phyloP scores from a whole-genome alignment of 23 red algal genomes.

The Rhodosorus marinus region DNA sequence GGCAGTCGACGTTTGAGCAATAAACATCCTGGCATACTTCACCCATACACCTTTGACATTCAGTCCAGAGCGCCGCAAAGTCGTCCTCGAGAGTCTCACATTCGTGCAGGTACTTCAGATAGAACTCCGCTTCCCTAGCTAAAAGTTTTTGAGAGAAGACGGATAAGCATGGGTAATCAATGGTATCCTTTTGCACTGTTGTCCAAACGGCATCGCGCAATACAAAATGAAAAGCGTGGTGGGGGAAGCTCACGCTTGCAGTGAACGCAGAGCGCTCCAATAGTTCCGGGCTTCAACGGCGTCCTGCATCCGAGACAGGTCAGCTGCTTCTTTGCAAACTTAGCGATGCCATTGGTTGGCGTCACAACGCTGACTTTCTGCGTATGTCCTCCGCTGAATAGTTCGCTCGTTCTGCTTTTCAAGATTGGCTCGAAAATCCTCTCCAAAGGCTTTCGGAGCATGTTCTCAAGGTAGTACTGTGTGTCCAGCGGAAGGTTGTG shows the following conservation, averaged over 20 bases:
- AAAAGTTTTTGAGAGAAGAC: too few species aligned
- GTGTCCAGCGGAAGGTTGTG: constrained; percentile 83
- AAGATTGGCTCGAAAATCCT: constrained; percentile 87
- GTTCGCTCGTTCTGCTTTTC: constrained; percentile 8
- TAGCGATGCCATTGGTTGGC: constrained; percentile 58
- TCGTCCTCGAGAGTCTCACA: constrained; percentile 23
- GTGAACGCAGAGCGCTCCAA: constrained; percentile 53
- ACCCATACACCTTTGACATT: constrained; percentile 98
- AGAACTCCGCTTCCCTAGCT: constrained; percentile 31
- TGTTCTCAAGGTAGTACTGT: constrained; percentile 92
- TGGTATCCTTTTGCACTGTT: too few species aligned
- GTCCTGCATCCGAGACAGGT: constrained; percentile 80
- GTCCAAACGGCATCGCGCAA: too few species aligned
- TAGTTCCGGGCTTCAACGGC: constrained; percentile 15
- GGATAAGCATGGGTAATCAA: too few species aligned
- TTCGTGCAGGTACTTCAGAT: constrained; percentile 21
- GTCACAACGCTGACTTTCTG: constrained; percentile 57
- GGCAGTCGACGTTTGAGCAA: constrained; percentile 97
- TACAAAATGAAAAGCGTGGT: too few species aligned
- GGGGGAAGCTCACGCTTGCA: too few species aligned
- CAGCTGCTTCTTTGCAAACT: constrained; percentile 46
- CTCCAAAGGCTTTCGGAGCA: constrained; percentile 93
- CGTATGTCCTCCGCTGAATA: constrained; percentile 90
- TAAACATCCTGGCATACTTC: constrained; percentile 82
- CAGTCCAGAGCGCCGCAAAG: constrained; percentile 81